phyloP scores from a whole-genome alignment of 2,329 filamentous ascomycete species.

The Colletotrichum tropicicola region DNA sequence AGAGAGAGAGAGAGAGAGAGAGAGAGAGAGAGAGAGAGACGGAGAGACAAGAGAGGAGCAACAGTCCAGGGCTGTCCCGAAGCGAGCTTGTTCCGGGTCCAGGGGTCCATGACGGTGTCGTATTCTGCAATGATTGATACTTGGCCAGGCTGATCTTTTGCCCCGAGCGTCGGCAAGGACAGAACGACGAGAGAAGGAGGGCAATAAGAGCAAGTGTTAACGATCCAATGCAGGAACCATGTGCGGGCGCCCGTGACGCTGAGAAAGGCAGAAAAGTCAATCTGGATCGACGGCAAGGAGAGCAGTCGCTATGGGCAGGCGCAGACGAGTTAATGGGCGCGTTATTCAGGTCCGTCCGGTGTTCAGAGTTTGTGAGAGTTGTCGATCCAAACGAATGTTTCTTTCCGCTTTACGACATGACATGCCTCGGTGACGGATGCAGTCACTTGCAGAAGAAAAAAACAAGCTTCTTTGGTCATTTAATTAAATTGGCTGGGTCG shows the following conservation, averaged over 20 bases:
- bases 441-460: neutral
- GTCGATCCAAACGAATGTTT: neutral
- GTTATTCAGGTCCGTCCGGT: too few species aligned
- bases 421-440: neutral
- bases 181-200: neutral
- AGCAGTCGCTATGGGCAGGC: neutral
- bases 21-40: too few species aligned
- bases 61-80: too few species aligned
- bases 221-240: slow-evolving; percentile 3
- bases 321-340: neutral
- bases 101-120: neutral
- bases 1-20: too few species aligned
- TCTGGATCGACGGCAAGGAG: slow-evolving; percentile 22
- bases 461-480: neutral
- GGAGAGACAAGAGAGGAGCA: too few species aligned
- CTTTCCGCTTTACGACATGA: neutral
- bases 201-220: neutral
- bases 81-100: neutral
- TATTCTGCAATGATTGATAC: neutral
- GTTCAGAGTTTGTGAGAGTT: neutral
- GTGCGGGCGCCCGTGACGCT: neutral
- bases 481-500: neutral
- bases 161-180: neutral
- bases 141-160: neutral
- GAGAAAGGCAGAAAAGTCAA: neutral